These are phyloP conservation scores for Ophiostoma piceae DNA, from an alignment of 2,329 filamentous ascomycete species.

Conservation along the genomic window DNA sequence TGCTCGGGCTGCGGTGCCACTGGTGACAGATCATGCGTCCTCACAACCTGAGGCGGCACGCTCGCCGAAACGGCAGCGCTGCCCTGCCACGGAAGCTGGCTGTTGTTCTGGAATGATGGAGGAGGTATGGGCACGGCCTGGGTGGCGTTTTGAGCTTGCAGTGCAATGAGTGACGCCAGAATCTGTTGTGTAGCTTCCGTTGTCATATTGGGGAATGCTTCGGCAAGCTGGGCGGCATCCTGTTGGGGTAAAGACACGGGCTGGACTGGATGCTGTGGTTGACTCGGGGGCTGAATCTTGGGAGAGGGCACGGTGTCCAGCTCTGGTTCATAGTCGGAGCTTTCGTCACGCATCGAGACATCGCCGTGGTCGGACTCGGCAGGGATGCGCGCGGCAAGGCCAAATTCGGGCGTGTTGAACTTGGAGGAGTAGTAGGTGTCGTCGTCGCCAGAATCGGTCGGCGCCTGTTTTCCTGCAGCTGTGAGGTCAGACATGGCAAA, in stretches of 20 bases:
- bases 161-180: neutral
- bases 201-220: neutral
- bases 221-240: slow-evolving; percentile 16
- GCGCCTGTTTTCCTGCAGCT: slow-evolving; percentile 12
- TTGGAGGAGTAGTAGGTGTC: slow-evolving; percentile 95
- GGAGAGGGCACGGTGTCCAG: slow-evolving; percentile 22
- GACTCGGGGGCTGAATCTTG: neutral
- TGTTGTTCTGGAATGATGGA: neutral
- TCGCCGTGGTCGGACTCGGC: slow-evolving; percentile 40
- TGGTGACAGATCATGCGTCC: slow-evolving; percentile 67
- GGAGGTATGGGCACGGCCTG: slow-evolving; percentile 7
- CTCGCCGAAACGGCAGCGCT: neutral
- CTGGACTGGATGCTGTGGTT: neutral
- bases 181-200: neutral
- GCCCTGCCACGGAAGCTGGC: neutral
- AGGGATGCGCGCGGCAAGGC: slow-evolving; percentile 46
- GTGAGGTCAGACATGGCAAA: slow-evolving; percentile 1
- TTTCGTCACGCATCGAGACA: slow-evolving; percentile 36
- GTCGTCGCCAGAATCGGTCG: slow-evolving; percentile 74
- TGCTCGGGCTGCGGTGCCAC: slow-evolving; percentile 71
- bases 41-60: slow-evolving; percentile 45
- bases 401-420: slow-evolving; percentile 67
- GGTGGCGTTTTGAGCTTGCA: slow-evolving; percentile 1
- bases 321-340: slow-evolving; percentile 36
- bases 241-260: neutral